Base-by-base conservation (phyloP, 805 yeast species). In the Myxozyma geophila region DNA sequence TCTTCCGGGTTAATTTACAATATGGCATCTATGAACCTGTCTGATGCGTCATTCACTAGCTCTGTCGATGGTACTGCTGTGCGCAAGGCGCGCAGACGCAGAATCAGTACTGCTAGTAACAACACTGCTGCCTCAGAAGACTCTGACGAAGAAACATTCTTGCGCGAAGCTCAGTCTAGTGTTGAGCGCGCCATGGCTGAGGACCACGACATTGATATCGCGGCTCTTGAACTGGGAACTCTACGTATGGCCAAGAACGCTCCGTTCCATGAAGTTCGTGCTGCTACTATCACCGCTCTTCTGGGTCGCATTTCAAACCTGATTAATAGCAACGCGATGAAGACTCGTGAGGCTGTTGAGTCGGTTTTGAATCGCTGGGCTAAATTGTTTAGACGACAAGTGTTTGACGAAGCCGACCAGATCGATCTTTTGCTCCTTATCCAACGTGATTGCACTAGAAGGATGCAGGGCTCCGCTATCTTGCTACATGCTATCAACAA, bases 241-340 rank as follows among this genome's bases (percentile, higher is more conserved):
- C 81, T 95, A 73, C 84, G 98, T 78, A 93, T 95, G 99, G 90
- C 97, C 72, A 89, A 92, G 95, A 91, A 95, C 74, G 99, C 92
- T 17, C 84, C 95, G 0, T 93, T 95, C 76, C 96, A 90, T 72
- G 97, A 92, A 73, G 98, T 95, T 13, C 84, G 98, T 74, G 76
- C 79, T 37, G 96, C 96, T 5, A 90, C 97, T 0, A 79, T 86
- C 41, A 80, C 81, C 44, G 95, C 98, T 0, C 79, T 95, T 72
- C 71, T 91, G 50, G 79, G 80, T 49, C 83, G 95, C 71, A 84
- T 90, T 12, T 81, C 85, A 57, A 90, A 90, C 69, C 87, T 89
- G 71, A 84, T 92, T 44, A 82, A 85, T 47, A 89, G 97, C 0
- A 89, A 84, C 64, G 89, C 97, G 0, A 79, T 90, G 68, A 87